A percentile compares a stretch with the other conserved stretches of the same genome.
phyloP scores from a whole-genome alignment of 208 protist genomes.

The Porcisia hertigi region DNA sequence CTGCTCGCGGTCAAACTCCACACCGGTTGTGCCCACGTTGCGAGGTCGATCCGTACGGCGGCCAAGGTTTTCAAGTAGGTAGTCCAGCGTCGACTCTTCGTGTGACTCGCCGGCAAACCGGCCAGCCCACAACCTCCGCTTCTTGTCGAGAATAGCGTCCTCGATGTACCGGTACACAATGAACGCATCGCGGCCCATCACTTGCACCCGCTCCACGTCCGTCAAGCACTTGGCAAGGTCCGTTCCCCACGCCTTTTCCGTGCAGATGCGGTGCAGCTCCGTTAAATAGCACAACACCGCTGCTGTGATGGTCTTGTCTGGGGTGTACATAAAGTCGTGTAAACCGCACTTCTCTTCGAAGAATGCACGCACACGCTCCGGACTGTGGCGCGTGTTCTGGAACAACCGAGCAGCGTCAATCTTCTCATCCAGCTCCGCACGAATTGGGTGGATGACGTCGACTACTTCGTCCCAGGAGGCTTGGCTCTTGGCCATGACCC shows the following conservation, averaged over 20 bases:
- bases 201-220: conserved; percentile 61
- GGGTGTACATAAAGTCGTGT: conserved; percentile 86
- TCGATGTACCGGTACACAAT: conserved; percentile 80
- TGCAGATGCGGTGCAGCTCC: conserved; percentile 71
- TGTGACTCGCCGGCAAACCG: conserved; percentile 84
- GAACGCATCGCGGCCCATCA: conserved; percentile 80
- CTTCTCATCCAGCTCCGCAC: conserved; percentile 65
- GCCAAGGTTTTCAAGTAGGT: conserved; percentile 91
- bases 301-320: conserved; percentile 85
- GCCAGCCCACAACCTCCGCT: conserved; percentile 75
- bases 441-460: conserved; percentile 43
- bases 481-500: conserved; percentile 32
- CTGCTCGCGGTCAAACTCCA: conserved; percentile 91
- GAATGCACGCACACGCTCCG: conserved; percentile 72
- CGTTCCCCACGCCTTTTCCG: conserved; percentile 73
- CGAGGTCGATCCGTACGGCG: conserved; percentile 62
- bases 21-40: conserved; percentile 76
- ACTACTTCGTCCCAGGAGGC: conserved; percentile 71
- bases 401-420: conserved; percentile 83
- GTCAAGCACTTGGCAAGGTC: conserved; percentile 66
- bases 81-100: conserved; percentile 89
- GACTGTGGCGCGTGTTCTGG: conserved; percentile 77
- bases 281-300: conserved; percentile 77
- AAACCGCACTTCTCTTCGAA: conserved; percentile 92
- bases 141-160: conserved; percentile 81